Conservation (phyloP, 1,284 basidiomycete genomes). For the Cryptococcus jaspeensis region DNA sequence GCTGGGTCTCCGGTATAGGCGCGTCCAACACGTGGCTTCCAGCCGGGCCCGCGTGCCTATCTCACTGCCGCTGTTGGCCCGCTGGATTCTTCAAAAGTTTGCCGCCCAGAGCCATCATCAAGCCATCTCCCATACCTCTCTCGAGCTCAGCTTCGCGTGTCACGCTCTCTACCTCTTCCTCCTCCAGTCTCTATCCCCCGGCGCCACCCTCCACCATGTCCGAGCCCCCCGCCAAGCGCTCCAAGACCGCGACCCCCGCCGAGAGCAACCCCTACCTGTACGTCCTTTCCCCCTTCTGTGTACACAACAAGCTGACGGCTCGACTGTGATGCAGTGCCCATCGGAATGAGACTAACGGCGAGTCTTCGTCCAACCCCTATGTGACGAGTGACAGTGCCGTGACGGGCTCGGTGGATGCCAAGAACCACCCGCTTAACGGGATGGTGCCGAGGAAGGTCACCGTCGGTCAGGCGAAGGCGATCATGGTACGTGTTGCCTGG, state of each 20-base stretch:
- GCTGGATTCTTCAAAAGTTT: background rate
- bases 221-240: constrained; percentile 45
- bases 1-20: background rate
- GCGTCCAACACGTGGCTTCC: background rate
- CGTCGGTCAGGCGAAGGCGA: constrained; percentile 66
- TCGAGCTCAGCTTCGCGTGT: background rate
- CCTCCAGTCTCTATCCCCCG: background rate
- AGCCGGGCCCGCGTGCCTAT: background rate
- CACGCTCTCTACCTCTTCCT: background rate
- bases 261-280: constrained; percentile 45
- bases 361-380: constrained; percentile 12
- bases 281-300: background rate
- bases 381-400: constrained; percentile 17
- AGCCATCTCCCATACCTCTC: background rate
- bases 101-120: background rate
- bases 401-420: constrained; percentile 6
- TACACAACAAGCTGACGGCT: background rate
- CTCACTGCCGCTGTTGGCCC: background rate
- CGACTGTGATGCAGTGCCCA: constrained; percentile 11
- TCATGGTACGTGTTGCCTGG: constrained; percentile 59
- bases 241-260: constrained; percentile 30
- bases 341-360: constrained; percentile 15
- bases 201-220: constrained; percentile 17
- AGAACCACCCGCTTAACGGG: constrained; percentile 64
- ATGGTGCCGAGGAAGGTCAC: constrained; percentile 75